Percentiles rank a stretch among this genome's conserved stretches.
These are phyloP conservation scores for Silene noctiflora DNA, from an alignment of 179 eudicot species.

Conservation along the genomic window DNA sequence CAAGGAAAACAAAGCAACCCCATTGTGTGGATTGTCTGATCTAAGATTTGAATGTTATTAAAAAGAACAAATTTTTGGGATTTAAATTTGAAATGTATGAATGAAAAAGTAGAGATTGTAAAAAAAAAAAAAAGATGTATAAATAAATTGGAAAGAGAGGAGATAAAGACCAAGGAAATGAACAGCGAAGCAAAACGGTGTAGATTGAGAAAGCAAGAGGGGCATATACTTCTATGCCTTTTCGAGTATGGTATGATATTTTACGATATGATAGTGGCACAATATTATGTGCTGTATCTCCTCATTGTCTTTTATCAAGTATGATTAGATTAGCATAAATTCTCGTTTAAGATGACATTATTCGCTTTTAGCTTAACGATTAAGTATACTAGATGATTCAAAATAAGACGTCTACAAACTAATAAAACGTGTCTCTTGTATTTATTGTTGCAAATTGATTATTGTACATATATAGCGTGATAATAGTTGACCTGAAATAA, in stretches of 20 bases:
- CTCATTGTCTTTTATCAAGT: not conserved
- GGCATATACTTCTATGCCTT: conserved; percentile 15
- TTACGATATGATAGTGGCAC: not conserved
- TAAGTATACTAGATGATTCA: too few relatives aligned
- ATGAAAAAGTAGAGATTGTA: not conserved
- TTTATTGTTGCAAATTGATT: too few relatives aligned
- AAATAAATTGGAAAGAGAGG: not conserved
- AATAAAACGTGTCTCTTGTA: too few relatives aligned
- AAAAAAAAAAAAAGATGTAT: not conserved
- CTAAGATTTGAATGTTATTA: not conserved
- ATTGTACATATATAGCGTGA: too few relatives aligned
- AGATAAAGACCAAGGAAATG: not conserved
- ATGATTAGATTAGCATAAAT: not conserved
- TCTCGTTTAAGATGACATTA: too few relatives aligned
- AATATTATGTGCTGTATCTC: not conserved
- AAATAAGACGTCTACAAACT: too few relatives aligned
- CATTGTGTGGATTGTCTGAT: conserved; percentile 7
- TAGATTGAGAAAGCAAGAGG: conserved; percentile 3
- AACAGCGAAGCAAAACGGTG: conserved; percentile 6
- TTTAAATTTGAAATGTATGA: not conserved
- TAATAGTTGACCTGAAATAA: too few relatives aligned
- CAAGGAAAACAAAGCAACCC: conserved; percentile 30
- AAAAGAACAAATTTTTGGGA: not conserved
- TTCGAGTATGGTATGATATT: not conserved
- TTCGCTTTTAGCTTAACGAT: too few relatives aligned